Conservation (phyloP, 1,284 basidiomycete genomes). For the Pseudozyma sp. region DNA sequence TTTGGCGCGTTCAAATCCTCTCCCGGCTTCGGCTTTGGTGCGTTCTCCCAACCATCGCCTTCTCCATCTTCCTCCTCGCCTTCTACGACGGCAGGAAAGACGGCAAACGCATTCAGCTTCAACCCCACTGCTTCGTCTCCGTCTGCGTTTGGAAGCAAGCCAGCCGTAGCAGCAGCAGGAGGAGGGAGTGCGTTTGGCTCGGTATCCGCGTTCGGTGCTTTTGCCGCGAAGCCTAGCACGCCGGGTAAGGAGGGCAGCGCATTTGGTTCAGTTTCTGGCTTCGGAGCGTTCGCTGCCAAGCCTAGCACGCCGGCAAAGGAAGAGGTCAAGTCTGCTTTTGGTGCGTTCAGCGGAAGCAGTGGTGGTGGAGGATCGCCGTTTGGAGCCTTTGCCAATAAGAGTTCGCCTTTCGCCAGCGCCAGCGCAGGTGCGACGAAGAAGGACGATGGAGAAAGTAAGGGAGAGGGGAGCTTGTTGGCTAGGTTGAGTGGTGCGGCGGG, state of each 20-base stretch:
- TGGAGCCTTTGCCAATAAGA: constrained; percentile 28
- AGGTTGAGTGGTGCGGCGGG: constrained; percentile 15
- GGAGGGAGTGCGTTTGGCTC: constrained; percentile 13
- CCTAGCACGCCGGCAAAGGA: constrained; percentile 5
- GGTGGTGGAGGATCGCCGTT: constrained; percentile 15
- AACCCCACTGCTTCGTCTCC: constrained; percentile 7
- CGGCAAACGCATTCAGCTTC: constrained; percentile 34
- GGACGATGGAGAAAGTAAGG: constrained; percentile 7
- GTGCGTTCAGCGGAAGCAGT: constrained; percentile 7
- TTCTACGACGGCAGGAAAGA: neutral
- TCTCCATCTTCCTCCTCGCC: neutral
- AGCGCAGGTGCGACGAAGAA: constrained; percentile 8
- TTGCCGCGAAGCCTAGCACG: constrained; percentile 5
- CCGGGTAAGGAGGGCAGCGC: constrained; percentile 1
- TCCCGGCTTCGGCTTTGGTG: constrained; percentile 34
- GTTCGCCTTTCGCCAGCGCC: constrained; percentile 24
- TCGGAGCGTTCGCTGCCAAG: constrained; percentile 5
- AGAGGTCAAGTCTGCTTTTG: constrained; percentile 23
- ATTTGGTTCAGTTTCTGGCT: constrained; percentile 14
- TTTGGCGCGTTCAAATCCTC: constrained; percentile 33
- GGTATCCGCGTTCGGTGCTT: constrained; percentile 13
- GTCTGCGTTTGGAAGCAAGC: neutral
- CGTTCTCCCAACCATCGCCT: constrained; percentile 20
- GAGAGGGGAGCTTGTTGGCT: constrained; percentile 16
- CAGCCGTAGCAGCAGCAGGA: neutral